Percentiles rank a stretch among this genome's conserved stretches.
phyloP scores from a whole-genome alignment of 495 filamentous ascomycete species.

The Daldinia concentrica region DNA sequence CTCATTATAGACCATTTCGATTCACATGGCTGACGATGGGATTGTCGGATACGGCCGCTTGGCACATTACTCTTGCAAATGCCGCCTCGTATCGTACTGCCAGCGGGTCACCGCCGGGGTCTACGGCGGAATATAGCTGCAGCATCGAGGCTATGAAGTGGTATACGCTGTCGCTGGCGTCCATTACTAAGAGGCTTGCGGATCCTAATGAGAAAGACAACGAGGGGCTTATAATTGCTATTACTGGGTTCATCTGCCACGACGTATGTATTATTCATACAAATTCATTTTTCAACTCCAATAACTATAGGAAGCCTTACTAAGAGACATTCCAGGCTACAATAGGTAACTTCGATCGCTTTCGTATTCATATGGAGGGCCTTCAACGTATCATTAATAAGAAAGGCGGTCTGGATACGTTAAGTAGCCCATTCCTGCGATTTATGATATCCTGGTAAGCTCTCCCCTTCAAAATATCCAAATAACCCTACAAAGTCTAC shows the following conservation, averaged over 20 bases:
- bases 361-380: conserved; percentile 36
- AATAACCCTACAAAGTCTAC: too few relatives aligned
- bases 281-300: too few relatives aligned
- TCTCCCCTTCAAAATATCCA: too few relatives aligned
- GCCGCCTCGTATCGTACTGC: conserved; percentile 20
- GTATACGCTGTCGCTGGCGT: conserved; percentile 42
- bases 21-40: conserved; percentile 42
- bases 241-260: conserved; percentile 43
- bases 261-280: conserved; percentile 30
- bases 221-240: conserved; percentile 40
- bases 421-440: conserved; percentile 37
- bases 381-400: conserved; percentile 39
- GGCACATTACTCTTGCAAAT: conserved; percentile 43
- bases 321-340: conserved; percentile 29
- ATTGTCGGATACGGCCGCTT: conserved; percentile 37
- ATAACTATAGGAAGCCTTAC: neutral
- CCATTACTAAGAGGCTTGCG: conserved; percentile 33
- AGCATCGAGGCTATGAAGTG: conserved; percentile 40
- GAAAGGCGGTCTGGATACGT: conserved; percentile 32
- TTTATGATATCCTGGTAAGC: conserved; percentile 41
- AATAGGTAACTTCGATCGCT: conserved; percentile 40
- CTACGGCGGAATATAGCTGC: conserved; percentile 23
- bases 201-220: conserved; percentile 28
- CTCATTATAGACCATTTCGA: conserved; percentile 37
- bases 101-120: neutral